Conservation (phyloP, 2,329 filamentous ascomycete species). For the Pseudocercospora fuligena region DNA sequence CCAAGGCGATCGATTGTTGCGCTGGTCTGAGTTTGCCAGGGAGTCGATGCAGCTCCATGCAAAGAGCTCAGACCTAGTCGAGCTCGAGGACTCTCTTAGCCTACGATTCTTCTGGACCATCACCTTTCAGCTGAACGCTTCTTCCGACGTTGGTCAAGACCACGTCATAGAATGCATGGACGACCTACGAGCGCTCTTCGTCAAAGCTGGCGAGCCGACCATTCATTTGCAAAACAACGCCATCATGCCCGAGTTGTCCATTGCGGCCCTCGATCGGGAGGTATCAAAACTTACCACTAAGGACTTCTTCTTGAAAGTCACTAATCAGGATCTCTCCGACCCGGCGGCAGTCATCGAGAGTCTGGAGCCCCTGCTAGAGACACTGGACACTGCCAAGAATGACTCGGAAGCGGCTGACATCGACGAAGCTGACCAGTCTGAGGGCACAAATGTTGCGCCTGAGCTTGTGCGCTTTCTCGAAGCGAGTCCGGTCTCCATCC, state of each 20-base stretch:
- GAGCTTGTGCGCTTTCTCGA: constrained; percentile 87
- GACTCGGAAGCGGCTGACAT: neutral
- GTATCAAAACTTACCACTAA: constrained; percentile 91
- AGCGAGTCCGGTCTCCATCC: constrained; percentile 78
- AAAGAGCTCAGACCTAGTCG: constrained; percentile 17
- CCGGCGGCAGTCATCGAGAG: constrained; percentile 87
- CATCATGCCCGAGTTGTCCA: constrained; percentile 84
- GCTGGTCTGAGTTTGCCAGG: constrained; percentile 65
- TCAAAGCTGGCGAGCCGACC: constrained; percentile 52
- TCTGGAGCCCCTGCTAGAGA: constrained; percentile 86
- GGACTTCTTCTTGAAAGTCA: constrained; percentile 92
- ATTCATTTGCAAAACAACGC: constrained; percentile 79
- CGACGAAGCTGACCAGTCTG: constrained; percentile 1
- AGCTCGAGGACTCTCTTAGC: constrained; percentile 49
- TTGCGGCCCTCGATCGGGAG: constrained; percentile 83
- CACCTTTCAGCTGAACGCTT: constrained; percentile 64
- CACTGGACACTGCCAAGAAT: constrained; percentile 43
- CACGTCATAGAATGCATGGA: constrained; percentile 66
- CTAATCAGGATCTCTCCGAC: constrained; percentile 79
- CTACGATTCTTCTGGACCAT: constrained; percentile 71
- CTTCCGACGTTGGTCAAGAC: constrained; percentile 60
- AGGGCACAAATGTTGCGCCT: constrained; percentile 49
- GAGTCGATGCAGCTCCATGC: constrained; percentile 55
- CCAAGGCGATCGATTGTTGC: constrained; percentile 63
- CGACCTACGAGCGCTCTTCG: constrained; percentile 63